A percentile compares a stretch with the other conserved stretches of the same genome.
phyloP scores from a whole-genome alignment of 768 basidiomycete genomes.

The Steccherinum ochraceum region DNA sequence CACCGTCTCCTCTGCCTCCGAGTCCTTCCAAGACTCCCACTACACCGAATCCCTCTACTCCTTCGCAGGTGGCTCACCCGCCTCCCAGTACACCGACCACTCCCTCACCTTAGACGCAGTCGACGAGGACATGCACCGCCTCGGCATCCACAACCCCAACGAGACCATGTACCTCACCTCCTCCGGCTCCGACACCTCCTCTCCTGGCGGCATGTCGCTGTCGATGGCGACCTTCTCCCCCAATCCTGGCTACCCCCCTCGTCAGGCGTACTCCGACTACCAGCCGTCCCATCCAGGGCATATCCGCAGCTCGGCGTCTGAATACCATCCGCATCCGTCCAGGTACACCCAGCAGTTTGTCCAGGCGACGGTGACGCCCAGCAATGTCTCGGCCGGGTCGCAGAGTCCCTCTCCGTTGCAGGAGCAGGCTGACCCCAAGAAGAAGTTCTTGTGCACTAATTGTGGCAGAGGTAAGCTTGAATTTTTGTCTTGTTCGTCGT shows the following conservation, averaged over 20 bases:
- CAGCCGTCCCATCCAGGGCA: constrained; percentile 32
- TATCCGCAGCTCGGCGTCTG: constrained; percentile 40
- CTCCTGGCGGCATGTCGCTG: constrained; percentile 10
- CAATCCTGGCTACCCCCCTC: constrained; percentile 35
- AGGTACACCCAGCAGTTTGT: constrained; percentile 19
- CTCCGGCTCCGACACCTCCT: constrained; percentile 49
- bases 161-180: constrained; percentile 29
- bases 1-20: constrained; percentile 72
- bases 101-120: constrained; percentile 36
- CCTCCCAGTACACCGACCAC: constrained; percentile 41
- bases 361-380: constrained; percentile 44
- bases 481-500: constrained; percentile 1
- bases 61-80: constrained; percentile 31
- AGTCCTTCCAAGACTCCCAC: constrained; percentile 44
- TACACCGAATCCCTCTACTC: constrained; percentile 67
- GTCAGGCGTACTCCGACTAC: constrained; percentile 66
- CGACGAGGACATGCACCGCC: constrained; percentile 62
- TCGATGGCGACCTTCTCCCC: constrained; percentile 25
- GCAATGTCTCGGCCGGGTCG: constrained; percentile 31
- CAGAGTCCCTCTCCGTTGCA: constrained; percentile 19
- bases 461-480: constrained; percentile 68
- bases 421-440: constrained; percentile 51
- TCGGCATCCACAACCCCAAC: constrained; percentile 10
- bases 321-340: constrained; percentile 32
- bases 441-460: constrained; percentile 69